Base-by-base conservation (phyloP, 495 filamentous ascomycete species). In the Penicillium odoratum region DNA sequence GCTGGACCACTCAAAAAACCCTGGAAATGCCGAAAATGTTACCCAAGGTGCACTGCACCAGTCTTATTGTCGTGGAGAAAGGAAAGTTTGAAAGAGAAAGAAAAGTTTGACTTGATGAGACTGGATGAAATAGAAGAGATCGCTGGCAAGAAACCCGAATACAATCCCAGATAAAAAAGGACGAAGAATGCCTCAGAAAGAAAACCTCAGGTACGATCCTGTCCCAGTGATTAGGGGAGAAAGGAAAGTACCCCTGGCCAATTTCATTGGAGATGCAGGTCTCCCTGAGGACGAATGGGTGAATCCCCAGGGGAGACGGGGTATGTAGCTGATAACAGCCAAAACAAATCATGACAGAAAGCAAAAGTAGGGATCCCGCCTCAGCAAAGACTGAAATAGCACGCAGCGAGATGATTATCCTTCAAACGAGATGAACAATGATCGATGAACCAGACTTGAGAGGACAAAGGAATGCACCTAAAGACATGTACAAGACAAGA, bases 401-500 rank as follows among this genome's bases (percentile, higher is more conserved):
- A 61, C 52, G 33, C 60, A 56, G 48, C 53, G 60, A 57, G 67
- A 64, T 64, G 56, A 62, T 30, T 66, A 60, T 67, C 68, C 7
- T 16, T n/a, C 13, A 25, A 28, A 48, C 10, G 2, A 48, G 31
- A 48, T 16, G 13, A 42, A 43, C 28, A 49, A 48, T 30, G 46
- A 25, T n/a, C 31, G 7, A 36, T 36, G 28, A 49, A 31, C n/a
- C 26, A 26, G 51, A 33, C 66, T 55, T 60, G 60, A 49, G 55
- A 43, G 55, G 34, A 58, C 46, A 52, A 52, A 43, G 61, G 51
- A 53, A 67, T 67, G 56, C 65, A 56, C 46, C 46, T 31, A n/a
- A 64, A 62, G 64, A 62, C 73, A 78, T 76, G 66, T 75, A 76
- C 70, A 77, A 63, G 56, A 59, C 55, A 60, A 63, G 67, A 73